phyloP scores from a whole-genome alignment of 352 stramenopile genomes.

The Globisporangium takayamanum region DNA sequence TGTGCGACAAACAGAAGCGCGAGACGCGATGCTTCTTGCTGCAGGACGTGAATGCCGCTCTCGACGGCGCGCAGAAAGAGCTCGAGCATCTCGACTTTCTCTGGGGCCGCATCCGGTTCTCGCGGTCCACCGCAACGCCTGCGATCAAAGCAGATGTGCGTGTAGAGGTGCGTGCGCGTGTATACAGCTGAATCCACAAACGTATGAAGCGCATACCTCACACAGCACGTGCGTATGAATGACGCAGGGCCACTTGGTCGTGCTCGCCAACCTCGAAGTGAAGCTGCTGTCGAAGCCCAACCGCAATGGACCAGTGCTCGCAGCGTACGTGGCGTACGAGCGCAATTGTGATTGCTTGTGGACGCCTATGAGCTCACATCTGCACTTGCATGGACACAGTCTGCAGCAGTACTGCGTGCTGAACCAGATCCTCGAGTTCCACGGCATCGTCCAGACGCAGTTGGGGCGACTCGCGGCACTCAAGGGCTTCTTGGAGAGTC shows the following conservation, averaged over 20 bases:
- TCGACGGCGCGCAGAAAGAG: conserved; percentile 49
- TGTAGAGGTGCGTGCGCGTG: conserved; percentile 34
- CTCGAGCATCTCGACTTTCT: conserved; percentile 80
- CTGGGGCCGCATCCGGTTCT: conserved; percentile 71
- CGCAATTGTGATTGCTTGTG: conserved; percentile 1
- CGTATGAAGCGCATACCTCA: neutral
- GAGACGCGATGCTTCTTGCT: conserved; percentile 56
- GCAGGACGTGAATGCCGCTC: conserved; percentile 43
- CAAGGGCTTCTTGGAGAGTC: conserved; percentile 39
- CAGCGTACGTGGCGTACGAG: conserved; percentile 27
- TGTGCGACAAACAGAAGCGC: conserved; percentile 27
- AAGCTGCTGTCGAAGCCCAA: conserved; percentile 48
- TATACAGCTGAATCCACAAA: neutral
- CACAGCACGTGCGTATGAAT: neutral
- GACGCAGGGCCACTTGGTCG: conserved; percentile 60
- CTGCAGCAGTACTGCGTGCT: conserved; percentile 79
- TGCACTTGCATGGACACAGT: conserved; percentile 15
- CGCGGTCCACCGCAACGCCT: conserved; percentile 30
- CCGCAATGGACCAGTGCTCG: conserved; percentile 40
- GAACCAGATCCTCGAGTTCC: conserved; percentile 83
- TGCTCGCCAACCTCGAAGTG: conserved; percentile 61
- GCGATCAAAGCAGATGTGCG: conserved; percentile 64
- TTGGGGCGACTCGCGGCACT: conserved; percentile 38
- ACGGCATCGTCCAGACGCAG: conserved; percentile 57
- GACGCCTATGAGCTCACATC: no score